Conservation (phyloP, 345 rosid species). For the Brassica cretica region DNA sequence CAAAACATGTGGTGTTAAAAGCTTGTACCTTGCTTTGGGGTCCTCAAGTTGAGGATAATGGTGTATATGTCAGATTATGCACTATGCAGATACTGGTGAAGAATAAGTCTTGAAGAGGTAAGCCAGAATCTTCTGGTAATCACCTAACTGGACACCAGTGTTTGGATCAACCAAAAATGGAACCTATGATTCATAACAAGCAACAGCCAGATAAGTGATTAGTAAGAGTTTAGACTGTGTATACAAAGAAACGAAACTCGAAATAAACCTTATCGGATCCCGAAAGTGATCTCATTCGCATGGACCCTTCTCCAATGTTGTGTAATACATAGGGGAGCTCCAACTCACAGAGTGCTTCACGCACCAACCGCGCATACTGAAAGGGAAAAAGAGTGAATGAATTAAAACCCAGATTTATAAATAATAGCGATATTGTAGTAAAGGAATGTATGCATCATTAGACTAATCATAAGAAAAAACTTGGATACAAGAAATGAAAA, state of each 20-base stretch:
- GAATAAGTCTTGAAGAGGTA: slow-evolving; percentile 68
- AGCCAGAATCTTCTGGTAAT: slow-evolving; percentile 59
- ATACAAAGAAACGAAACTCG: not conserved
- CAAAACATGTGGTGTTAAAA: slow-evolving; percentile 5
- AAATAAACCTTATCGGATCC: slow-evolving; percentile 66
- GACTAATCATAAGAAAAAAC: slow-evolving; percentile 16
- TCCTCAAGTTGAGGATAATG: not conserved
- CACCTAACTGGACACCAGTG: slow-evolving; percentile 60
- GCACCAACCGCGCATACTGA: slow-evolving; percentile 76
- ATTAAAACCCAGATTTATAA: not conserved
- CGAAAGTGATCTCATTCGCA: slow-evolving; percentile 51
- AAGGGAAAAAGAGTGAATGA: not conserved
- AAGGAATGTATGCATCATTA: not conserved
- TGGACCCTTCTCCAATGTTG: slow-evolving; percentile 70
- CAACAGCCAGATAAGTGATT: slow-evolving; percentile 6
- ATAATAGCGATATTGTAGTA: not conserved
- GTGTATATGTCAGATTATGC: not conserved
- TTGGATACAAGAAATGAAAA: slow-evolving; percentile 11
- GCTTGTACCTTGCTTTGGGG: slow-evolving; percentile 14
- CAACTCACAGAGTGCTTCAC: slow-evolving; percentile 81
- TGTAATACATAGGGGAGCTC: slow-evolving; percentile 81
- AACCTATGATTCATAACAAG: slow-evolving; percentile 48
- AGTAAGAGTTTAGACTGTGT: slow-evolving; percentile 3
- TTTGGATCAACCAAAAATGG: slow-evolving; percentile 77
- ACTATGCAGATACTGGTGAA: slow-evolving; percentile 42